Evolutionary conservation across 129 eudicot species (phyloP).

Genomic region (Tagetes erecta): DNA sequence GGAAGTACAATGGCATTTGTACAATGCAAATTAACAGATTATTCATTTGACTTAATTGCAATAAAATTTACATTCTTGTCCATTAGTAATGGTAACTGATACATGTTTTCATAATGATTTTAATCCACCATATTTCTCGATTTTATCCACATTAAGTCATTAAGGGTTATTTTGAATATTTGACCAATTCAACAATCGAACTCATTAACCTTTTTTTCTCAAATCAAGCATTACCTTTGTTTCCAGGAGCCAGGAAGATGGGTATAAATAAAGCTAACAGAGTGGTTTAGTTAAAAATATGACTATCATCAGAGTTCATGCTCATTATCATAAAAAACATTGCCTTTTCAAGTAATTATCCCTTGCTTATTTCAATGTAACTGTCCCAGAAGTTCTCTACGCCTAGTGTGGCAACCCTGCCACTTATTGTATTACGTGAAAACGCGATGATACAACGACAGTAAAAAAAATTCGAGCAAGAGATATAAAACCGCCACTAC

Average conservation of each 20-base stretch:
- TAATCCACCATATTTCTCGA: constrained; percentile 1
- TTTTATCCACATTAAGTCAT: neutral
- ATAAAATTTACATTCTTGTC: neutral
- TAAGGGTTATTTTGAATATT: neutral
- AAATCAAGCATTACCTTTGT: neutral
- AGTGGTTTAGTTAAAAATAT: neutral
- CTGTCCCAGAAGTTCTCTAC: neutral
- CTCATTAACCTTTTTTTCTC: neutral
- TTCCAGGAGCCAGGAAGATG: neutral
- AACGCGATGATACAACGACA: neutral
- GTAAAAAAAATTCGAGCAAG: neutral
- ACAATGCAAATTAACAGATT: neutral
- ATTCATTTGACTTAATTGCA: neutral
- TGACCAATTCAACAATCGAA: neutral
- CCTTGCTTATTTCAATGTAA: neutral
- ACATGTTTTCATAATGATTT: neutral
- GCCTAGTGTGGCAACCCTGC: neutral
- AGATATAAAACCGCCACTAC: neutral
- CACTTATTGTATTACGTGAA: neutral
- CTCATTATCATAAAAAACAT: neutral
- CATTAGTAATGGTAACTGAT: neutral
- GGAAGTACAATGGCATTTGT: neutral
- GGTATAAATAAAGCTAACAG: neutral
- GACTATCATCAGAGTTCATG: constrained; percentile 2
- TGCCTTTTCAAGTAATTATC: neutral